These are phyloP conservation scores for Pythium folliculosum DNA, from an alignment of 352 stramenopile species.

Conservation along the genomic window DNA sequence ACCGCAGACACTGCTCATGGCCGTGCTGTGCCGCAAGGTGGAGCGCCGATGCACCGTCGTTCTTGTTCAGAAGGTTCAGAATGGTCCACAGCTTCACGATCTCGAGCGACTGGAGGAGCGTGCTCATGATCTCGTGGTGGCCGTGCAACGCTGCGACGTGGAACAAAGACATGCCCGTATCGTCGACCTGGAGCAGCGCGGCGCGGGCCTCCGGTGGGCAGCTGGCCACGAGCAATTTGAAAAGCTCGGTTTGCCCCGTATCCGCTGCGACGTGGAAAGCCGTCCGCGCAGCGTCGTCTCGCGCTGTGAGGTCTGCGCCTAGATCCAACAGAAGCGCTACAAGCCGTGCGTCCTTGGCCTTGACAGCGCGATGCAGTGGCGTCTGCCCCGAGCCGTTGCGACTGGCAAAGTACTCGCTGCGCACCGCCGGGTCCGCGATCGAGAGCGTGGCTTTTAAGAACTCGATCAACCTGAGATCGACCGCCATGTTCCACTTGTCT, in stretches of 20 bases:
- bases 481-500: conserved; percentile 76
- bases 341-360: conserved; percentile 42
- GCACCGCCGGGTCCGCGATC: conserved; percentile 16
- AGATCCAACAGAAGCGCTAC: conserved; percentile 45
- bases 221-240: conserved; percentile 33
- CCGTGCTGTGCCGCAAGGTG: conserved; percentile 48
- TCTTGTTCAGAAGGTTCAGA: conserved; percentile 41
- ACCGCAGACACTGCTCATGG: conserved; percentile 39
- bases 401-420: conserved; percentile 40
- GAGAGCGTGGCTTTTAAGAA: conserved; percentile 43
- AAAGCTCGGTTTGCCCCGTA: conserved; percentile 43
- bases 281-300: conserved; percentile 43
- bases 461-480: conserved; percentile 51
- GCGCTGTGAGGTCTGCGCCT: conserved; percentile 36
- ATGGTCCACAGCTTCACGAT: conserved; percentile 26
- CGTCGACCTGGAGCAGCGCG: conserved; percentile 41
- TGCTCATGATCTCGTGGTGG: conserved; percentile 37
- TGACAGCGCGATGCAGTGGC: conserved; percentile 52
- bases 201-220: conserved; percentile 19
- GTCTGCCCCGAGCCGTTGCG: conserved; percentile 50
- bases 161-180: conserved; percentile 42
- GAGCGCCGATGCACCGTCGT: conserved; percentile 44
- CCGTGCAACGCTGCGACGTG: conserved; percentile 49
- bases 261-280: conserved; percentile 55
- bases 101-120: conserved; percentile 19